Conservation (phyloP, 2,329 filamentous ascomycete genomes). For the Fusarium sp. region DNA sequence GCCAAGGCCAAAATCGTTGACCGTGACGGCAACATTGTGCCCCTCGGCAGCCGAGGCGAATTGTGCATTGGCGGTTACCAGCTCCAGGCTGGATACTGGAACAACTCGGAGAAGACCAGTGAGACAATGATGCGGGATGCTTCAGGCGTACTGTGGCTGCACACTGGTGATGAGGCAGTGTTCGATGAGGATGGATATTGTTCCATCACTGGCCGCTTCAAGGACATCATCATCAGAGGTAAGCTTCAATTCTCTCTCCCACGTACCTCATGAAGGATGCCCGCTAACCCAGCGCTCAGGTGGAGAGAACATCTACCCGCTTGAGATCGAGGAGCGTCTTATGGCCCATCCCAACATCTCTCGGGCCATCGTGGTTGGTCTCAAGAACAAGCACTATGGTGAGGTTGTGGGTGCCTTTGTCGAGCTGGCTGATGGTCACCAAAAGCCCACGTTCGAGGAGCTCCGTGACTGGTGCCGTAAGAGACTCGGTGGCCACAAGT, state of each 20-base stretch:
- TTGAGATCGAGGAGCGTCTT: conserved; percentile 79
- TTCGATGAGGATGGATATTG: conserved; percentile 74
- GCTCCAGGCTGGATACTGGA: conserved; percentile 71
- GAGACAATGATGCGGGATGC: conserved; percentile 64
- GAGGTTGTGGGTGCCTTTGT: conserved; percentile 76
- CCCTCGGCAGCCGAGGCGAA: conserved; percentile 73
- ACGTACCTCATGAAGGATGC: conserved; percentile 25
- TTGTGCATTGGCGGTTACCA: conserved; percentile 82
- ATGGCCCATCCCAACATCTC: conserved; percentile 67
- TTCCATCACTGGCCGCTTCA: conserved; percentile 76
- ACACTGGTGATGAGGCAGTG: conserved; percentile 74
- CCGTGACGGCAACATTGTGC: conserved; percentile 68
- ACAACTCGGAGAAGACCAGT: conserved; percentile 76
- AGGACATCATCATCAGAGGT: conserved; percentile 80
- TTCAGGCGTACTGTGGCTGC: conserved; percentile 65
- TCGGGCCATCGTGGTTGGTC: conserved; percentile 72
- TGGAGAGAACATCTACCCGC: conserved; percentile 76
- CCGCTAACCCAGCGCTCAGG: conserved; percentile 52
- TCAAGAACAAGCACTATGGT: conserved; percentile 74
- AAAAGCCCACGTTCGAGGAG: conserved; percentile 59
- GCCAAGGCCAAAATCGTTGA: conserved; percentile 80
- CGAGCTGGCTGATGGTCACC: conserved; percentile 48
- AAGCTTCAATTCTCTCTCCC: conserved; percentile 18
- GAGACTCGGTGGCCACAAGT: conserved; percentile 70
- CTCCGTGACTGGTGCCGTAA: conserved; percentile 69